A percentile compares a stretch with the other conserved stretches of the same genome.
phyloP scores from a whole-genome alignment of 2,329 filamentous ascomycete species.

The Cyanodermella asteris region DNA sequence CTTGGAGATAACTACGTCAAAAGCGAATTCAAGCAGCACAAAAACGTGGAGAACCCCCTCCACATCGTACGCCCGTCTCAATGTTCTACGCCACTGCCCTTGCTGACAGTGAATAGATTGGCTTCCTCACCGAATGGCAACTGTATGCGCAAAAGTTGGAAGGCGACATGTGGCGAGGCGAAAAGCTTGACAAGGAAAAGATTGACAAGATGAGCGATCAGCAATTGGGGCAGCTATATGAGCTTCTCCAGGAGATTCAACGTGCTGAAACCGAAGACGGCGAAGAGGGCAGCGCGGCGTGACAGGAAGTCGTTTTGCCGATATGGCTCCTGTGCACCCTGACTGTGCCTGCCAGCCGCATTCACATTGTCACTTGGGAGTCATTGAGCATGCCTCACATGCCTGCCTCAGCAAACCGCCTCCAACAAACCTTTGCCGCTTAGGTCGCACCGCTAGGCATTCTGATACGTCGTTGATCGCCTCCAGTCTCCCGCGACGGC shows the following conservation, averaged over 20 bases:
- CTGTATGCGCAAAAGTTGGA: constrained; percentile 82
- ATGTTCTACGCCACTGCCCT: neutral
- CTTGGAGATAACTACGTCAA: constrained; percentile 88
- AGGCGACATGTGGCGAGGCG: constrained; percentile 64
- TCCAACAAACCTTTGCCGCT: neutral
- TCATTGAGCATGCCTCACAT: neutral
- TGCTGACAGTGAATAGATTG: constrained; percentile 38
- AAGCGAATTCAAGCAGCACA: constrained; percentile 71
- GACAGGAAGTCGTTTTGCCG: constrained; percentile 7
- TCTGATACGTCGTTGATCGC: neutral
- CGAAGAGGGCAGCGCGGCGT: constrained; percentile 17
- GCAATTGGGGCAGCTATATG: constrained; percentile 81
- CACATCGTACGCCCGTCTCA: constrained; percentile 47
- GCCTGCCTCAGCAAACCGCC: neutral
- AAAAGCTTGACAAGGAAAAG: constrained; percentile 63
- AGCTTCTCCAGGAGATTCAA: constrained; percentile 68
- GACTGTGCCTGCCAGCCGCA: neutral
- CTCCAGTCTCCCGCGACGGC: neutral
- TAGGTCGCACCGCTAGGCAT: neutral
- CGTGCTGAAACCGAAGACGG: constrained; percentile 27
- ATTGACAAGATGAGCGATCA: constrained; percentile 92
- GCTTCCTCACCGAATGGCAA: constrained; percentile 93
- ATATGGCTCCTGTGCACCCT: neutral
- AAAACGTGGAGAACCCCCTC: constrained; percentile 65
- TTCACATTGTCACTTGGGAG: neutral